Evolutionary conservation across 352 stramenopile species (phyloP).

Genomic region (Thalassiosira mediterranea): DNA sequence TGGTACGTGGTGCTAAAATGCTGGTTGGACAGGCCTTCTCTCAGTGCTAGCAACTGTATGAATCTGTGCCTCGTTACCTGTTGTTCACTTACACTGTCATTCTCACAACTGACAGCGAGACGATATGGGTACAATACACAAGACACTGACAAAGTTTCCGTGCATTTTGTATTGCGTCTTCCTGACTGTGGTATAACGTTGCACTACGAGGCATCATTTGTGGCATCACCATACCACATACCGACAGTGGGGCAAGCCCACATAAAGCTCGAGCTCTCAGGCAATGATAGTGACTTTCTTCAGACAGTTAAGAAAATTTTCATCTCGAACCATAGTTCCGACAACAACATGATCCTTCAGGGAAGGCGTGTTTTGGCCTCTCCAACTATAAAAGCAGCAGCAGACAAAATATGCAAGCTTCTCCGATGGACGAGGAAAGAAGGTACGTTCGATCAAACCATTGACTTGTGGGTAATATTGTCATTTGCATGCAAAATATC

Average conservation of each 20-base stretch:
- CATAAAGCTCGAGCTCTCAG: constrained; percentile 80
- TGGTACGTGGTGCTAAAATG: background rate
- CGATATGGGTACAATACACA: constrained; percentile 72
- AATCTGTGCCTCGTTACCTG: background rate
- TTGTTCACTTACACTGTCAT: background rate
- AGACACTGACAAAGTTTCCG: constrained; percentile 76
- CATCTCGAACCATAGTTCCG: constrained; percentile 47
- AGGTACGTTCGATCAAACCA: constrained; percentile 30
- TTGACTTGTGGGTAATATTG: background rate
- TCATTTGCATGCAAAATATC: background rate
- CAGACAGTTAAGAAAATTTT: constrained; percentile 77
- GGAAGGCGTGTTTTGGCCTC: constrained; percentile 31
- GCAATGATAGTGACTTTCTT: constrained; percentile 67
- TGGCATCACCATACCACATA: constrained; percentile 60
- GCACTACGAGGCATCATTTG: constrained; percentile 82
- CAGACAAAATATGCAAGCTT: constrained; percentile 67
- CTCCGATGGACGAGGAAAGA: constrained; percentile 71
- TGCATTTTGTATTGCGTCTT: constrained; percentile 72
- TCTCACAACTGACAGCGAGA: constrained; percentile 25
- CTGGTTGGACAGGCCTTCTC: background rate
- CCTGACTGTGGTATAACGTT: constrained; percentile 61
- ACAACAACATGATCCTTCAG: constrained; percentile 27
- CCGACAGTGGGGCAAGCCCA: constrained; percentile 76
- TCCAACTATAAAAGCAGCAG: constrained; percentile 52
- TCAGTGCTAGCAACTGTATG: background rate